These are phyloP conservation scores for Jatropha podagrica DNA, from an alignment of 441 rosid genomes.

Conservation along the genomic window DNA sequence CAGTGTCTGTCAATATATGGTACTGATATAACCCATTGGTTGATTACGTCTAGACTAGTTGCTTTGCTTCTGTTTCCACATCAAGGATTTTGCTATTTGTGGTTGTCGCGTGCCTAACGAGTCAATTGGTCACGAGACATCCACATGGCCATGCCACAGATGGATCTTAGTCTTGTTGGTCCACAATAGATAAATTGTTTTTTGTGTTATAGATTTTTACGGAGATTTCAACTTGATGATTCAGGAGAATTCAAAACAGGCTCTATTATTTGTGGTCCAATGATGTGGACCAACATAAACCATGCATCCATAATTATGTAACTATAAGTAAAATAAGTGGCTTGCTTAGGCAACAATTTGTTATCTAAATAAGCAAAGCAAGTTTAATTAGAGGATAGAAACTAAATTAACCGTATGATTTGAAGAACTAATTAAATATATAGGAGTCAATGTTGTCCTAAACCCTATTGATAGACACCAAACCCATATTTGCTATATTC, in stretches of 20 bases:
- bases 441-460: conserved; percentile 16
- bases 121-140: background rate
- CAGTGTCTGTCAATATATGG: too few relatives aligned
- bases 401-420: background rate
- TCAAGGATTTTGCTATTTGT: conserved; percentile 1
- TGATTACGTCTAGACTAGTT: background rate
- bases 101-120: background rate
- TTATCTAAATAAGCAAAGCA: background rate
- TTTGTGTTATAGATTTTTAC: background rate
- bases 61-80: conserved; percentile 2
- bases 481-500: conserved; percentile 11
- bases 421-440: background rate
- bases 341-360: background rate
- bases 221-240: background rate
- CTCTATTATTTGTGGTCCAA: background rate
- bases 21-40: too few relatives aligned
- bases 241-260: background rate
- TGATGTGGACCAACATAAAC: too few relatives aligned
- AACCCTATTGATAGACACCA: conserved; percentile 6
- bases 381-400: too few relatives aligned
- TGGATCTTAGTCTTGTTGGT: background rate
- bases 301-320: too few relatives aligned
- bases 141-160: background rate
- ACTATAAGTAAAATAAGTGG: too few relatives aligned
- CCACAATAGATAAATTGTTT: background rate